A percentile compares a stretch with the other conserved stretches of the same genome.
These are phyloP conservation scores for Hygrophorus pudorinus DNA, from an alignment of 768 basidiomycete species.

Conservation along the genomic window DNA sequence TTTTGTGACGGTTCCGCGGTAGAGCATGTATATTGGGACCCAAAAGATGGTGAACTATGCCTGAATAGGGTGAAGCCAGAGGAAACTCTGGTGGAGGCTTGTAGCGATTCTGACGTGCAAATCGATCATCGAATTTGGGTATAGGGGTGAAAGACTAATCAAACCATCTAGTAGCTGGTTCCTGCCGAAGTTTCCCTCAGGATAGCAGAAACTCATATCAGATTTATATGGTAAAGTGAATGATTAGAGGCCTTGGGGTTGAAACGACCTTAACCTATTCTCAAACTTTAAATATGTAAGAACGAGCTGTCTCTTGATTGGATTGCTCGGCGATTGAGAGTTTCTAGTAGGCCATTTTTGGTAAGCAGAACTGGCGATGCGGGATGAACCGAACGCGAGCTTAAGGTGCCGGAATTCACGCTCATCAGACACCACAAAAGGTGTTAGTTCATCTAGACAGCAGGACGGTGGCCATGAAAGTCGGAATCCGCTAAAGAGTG, in stretches of 20 bases:
- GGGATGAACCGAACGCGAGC: constrained; percentile 61
- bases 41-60: constrained; percentile 88
- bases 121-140: constrained; percentile 92
- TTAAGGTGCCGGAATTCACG: constrained; percentile 73
- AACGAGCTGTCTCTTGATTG: too few species aligned
- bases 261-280: constrained; percentile 81
- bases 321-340: constrained; percentile 74
- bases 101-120: constrained; percentile 95
- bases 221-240: constrained; percentile 73
- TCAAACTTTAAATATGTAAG: constrained; percentile 83
- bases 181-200: constrained; percentile 82
- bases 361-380: constrained; percentile 59
- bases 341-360: constrained; percentile 76
- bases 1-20: constrained; percentile 7
- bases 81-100: constrained; percentile 93
- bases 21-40: too few species aligned
- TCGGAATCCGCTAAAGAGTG: constrained; percentile 79
- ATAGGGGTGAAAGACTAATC: constrained; percentile 95
- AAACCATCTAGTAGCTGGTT: constrained; percentile 91
- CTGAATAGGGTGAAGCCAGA: constrained; percentile 86
- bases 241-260: constrained; percentile 88
- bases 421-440: too few species aligned
- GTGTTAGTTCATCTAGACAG: too few species aligned
- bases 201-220: constrained; percentile 44
- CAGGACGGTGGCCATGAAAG: constrained; percentile 84